Percentiles rank a stretch among this genome's conserved stretches.
Conservation (phyloP, 768 basidiomycete species). For the Auricularia cornea region DNA sequence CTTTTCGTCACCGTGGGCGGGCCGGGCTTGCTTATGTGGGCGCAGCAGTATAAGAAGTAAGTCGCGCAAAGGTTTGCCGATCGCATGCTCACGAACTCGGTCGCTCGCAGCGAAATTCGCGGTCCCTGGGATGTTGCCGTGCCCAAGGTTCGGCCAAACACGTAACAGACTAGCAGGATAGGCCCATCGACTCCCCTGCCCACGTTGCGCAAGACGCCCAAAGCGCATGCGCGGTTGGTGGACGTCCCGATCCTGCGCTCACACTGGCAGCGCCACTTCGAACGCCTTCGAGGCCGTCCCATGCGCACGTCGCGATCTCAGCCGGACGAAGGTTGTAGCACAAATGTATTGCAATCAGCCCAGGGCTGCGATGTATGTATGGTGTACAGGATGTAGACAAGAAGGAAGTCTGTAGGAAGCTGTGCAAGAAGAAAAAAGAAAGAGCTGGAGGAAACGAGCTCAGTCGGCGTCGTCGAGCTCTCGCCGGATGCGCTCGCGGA, state of each 20-base stretch:
- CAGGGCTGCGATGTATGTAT: too few relatives aligned
- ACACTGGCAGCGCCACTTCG: too few relatives aligned
- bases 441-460: too few relatives aligned
- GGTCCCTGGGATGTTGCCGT: conserved; percentile 88
- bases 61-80: conserved; percentile 21
- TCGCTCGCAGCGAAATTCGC: conserved; percentile 64
- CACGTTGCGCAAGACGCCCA: too few relatives aligned
- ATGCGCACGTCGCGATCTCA: too few relatives aligned
- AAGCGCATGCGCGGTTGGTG: too few relatives aligned
- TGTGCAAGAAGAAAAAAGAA: neutral
- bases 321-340: too few relatives aligned
- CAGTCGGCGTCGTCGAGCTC: conserved; percentile 46
- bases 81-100: conserved; percentile 8
- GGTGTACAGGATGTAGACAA: too few relatives aligned
- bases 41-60: conserved; percentile 81
- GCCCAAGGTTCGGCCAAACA: conserved; percentile 28
- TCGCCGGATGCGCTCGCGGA: conserved; percentile 70
- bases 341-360: too few relatives aligned
- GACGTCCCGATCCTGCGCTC: too few relatives aligned
- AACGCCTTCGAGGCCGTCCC: too few relatives aligned
- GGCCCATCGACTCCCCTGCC: too few relatives aligned
- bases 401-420: neutral
- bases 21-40: conserved; percentile 72
- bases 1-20: conserved; percentile 60
- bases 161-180: neutral